A percentile compares a stretch with the other conserved stretches of the same genome.
Evolutionary conservation across 164 flowering plant species (phyloP).

Genomic region (Platanus orientalis): DNA sequence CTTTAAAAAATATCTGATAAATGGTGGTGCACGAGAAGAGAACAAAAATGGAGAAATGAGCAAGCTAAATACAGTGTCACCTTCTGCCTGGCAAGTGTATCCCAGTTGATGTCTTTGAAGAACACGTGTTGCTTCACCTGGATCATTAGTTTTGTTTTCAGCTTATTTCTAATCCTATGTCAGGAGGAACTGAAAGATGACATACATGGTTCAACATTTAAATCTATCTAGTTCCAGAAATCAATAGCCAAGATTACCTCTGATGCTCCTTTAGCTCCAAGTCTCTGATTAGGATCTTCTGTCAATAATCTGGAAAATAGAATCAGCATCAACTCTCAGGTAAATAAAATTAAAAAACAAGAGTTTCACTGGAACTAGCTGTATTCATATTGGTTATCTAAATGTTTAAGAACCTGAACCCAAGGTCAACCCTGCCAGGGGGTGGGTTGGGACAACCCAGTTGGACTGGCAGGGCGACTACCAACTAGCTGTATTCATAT

Average conservation of each 20-base stretch:
- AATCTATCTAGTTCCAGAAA: neutral
- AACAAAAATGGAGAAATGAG: neutral
- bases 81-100: slow-evolving; percentile 98
- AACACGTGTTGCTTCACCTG: slow-evolving; percentile 95
- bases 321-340: neutral
- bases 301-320: slow-evolving; percentile 65
- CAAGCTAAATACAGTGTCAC: slow-evolving; percentile 24
- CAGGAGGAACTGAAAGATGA: neutral
- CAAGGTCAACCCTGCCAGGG: too few relatives aligned
- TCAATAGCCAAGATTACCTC: slow-evolving; percentile 47
- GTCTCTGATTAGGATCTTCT: slow-evolving; percentile 95
- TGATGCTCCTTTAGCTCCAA: slow-evolving; percentile 92
- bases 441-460: too few relatives aligned
- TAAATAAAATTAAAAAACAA: neutral
- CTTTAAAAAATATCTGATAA: too few relatives aligned
- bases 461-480: too few relatives aligned
- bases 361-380: too few relatives aligned
- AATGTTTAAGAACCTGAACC: too few relatives aligned
- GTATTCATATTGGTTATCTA: too few relatives aligned
- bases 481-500: too few relatives aligned
- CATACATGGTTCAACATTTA: neutral
- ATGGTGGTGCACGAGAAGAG: too few relatives aligned
- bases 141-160: slow-evolving; percentile 5
- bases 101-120: slow-evolving; percentile 97
- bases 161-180: slow-evolving; percentile 1